These are phyloP conservation scores for Colletotrichum endophyticum DNA, from an alignment of 2,329 filamentous ascomycete species.

Conservation along the genomic window DNA sequence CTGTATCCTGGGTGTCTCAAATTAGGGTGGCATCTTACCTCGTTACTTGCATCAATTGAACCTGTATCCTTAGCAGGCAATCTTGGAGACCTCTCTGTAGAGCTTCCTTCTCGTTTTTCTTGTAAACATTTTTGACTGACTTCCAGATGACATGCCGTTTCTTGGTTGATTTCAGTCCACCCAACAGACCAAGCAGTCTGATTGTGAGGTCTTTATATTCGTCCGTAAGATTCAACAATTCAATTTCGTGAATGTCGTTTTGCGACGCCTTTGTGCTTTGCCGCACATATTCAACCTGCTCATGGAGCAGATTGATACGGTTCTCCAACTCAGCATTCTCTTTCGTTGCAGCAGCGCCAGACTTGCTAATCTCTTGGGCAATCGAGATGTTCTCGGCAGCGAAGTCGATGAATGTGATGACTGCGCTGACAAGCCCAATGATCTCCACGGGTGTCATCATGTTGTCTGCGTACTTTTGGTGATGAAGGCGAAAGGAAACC, in stretches of 20 bases:
- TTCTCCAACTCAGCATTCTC: neutral
- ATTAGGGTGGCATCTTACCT: neutral
- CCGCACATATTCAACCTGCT: neutral
- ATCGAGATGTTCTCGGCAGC: neutral
- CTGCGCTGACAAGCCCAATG: neutral
- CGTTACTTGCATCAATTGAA: neutral
- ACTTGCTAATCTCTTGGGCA: neutral
- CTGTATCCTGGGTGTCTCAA: too few species aligned
- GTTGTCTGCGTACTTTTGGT: neutral
- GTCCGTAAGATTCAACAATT: neutral
- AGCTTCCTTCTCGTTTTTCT: neutral
- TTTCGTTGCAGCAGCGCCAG: neutral
- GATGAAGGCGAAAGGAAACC: neutral
- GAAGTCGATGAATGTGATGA: constrained; percentile 1
- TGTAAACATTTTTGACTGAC: neutral
- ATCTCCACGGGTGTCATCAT: neutral
- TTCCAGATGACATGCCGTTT: neutral
- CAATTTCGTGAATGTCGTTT: neutral
- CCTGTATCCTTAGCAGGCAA: neutral
- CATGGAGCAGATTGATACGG: neutral
- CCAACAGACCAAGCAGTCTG: neutral
- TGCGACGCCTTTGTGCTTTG: neutral
- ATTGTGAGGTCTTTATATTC: neutral
- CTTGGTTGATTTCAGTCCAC: neutral
- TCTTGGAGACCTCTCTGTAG: neutral